Base-by-base conservation (phyloP, 2,329 filamentous ascomycete genomes). In the Phaeoacremonium minimum region DNA sequence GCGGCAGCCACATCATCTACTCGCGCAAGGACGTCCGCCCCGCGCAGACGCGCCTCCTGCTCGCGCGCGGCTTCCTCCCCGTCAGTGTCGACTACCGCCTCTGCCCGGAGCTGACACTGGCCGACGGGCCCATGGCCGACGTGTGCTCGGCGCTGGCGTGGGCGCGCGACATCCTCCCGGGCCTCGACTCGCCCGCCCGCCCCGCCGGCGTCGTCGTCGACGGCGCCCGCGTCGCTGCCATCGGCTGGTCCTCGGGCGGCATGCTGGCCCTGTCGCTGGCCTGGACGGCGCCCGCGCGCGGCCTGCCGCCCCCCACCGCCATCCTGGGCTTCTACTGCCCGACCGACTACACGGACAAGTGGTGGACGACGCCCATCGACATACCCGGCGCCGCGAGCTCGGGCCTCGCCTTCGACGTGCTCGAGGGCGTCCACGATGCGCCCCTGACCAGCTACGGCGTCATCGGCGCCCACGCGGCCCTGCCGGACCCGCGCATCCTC, bases 221-320 rank as follows among this genome's bases (percentile, higher is more conserved):
- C 29, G 37, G 49, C 3, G 48, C 61, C 0, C 51, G 45, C 3
- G 52, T 71, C 1, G 63, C 66, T 0, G 58, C 47, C 1, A 48
- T 74, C 1, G 70, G 71, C 0, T 75, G 69, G 70, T 75, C 70
- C 0, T 57, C 61, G 0, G 71, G 70, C 1, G 72, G 68, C 0
- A 52, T 57, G 4, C 51, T 75, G 0, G 71, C 70, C 2, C 57
- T 73, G 56, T 53, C 62, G 0, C 43, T 67, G 0, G 63, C 42
- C 0, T 73, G 54, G 51, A 71, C 63, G 0, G 41, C 57, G 0
- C 26, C 33, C 0, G 15, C 38, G 9, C 16, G 32, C 1, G 59
- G 56, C 0, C 17, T 73, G 0, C 20, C 8, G 5, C 52, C 67
- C 0, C 71, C 71, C 0, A 44, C 59, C 0, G 69, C 64, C 1